Conservation (phyloP, 2,329 filamentous ascomycete genomes). For the Helotiales sp. region DNA sequence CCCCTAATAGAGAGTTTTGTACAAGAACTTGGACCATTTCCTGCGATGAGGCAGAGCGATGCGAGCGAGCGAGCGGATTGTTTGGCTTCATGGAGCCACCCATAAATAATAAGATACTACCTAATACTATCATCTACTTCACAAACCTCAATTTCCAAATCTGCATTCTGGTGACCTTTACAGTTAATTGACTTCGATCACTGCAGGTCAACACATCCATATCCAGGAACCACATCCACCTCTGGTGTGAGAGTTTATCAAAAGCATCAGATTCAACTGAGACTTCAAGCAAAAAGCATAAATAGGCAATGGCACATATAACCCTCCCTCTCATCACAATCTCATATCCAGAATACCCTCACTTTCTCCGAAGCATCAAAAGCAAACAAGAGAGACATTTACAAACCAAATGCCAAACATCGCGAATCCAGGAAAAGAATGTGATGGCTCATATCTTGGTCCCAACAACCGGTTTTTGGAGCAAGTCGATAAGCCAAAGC, state of each 20-base stretch:
- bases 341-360: not conserved
- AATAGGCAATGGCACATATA: not conserved
- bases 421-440: too few relatives aligned
- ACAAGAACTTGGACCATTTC: not conserved
- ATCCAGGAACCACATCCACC: not conserved
- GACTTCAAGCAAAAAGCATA: too few relatives aligned
- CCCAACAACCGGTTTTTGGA: too few relatives aligned
- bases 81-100: too few relatives aligned
- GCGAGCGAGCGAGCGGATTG: not conserved
- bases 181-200: too few relatives aligned
- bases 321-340: not conserved
- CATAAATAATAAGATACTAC: slow-evolving; percentile 12
- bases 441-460: too few relatives aligned
- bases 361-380: not conserved
- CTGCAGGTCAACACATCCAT: not conserved
- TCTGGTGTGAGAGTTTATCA: too few relatives aligned
- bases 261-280: not conserved
- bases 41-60: slow-evolving; percentile 1
- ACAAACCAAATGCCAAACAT: not conserved
- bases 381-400: not conserved
- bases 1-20: slow-evolving; percentile 19
- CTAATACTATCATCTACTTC: slow-evolving; percentile 9
- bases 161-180: too few relatives aligned
- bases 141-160: not conserved
- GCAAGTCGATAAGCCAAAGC: too few relatives aligned